Base-by-base conservation (phyloP, 2,329 filamentous ascomycete genomes). In the Ascosphaera aggregata region DNA sequence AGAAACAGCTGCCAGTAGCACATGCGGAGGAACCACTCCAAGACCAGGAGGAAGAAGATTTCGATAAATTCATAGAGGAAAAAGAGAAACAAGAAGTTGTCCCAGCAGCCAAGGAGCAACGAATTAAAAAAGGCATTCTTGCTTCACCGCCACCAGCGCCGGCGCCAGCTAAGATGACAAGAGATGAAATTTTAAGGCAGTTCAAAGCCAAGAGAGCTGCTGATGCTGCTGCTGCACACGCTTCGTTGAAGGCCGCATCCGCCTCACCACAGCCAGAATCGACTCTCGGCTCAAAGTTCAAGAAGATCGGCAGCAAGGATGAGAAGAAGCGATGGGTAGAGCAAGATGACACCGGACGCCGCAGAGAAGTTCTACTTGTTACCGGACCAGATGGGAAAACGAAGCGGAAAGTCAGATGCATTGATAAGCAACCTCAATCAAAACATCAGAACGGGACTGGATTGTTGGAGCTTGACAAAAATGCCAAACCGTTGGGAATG, bases 371-470 rank as follows among this genome's bases (percentile, higher is more conserved):
- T 2, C 54, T 76, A 11, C 63, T 72, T 30, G 65, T 67, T 13
- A 67, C 66, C 4, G 69, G 72, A 44, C 62, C 64, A 16, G 60
- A 74, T 40, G 72, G 71, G 11, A 70, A 67, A 32, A 65, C 68
- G 39, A 76, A 75, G 53, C 61, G 67, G 43, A 75, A 73, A 50
- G 60, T 70, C 15, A 60, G 66, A 43, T 73, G 71, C 57, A 52
- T 65, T 36, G 56, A 55, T 47, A 57, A 52, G 40, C 7, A 35
- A 7, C 46, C 50, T 11, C 51, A 51, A 11, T 51, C 53, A 15
- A 47, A 55, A 34, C 41, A 48, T 22, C 45, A 49, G 16, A 42
- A 36, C 4, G 42, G 39, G 40, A 38, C 30, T 13, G 51, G 52
- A n/a, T 46, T 64, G 9, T 52, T 59, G 9, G 54, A 59, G 41